These are phyloP conservation scores for Elsinoe necatrix DNA, from an alignment of 2,329 filamentous ascomycete genomes.

Conservation along the genomic window DNA sequence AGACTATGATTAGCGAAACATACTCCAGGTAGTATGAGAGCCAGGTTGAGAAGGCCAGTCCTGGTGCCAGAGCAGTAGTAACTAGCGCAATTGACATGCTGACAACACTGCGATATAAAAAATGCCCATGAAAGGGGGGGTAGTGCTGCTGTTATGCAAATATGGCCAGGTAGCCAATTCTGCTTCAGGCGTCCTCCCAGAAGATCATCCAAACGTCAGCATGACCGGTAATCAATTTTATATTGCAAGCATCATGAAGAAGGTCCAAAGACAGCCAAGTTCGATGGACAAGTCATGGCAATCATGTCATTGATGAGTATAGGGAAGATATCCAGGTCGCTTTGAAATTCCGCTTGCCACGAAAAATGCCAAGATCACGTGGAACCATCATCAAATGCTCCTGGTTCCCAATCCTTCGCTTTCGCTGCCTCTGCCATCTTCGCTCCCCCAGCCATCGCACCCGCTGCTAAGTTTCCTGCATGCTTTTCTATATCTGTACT, in stretches of 20 bases:
- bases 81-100: background rate
- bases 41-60: background rate
- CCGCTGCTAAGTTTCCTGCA: conserved; percentile 48
- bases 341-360: background rate
- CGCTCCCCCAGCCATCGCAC: conserved; percentile 23
- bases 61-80: background rate
- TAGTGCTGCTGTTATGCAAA: background rate
- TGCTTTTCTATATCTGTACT: conserved; percentile 57
- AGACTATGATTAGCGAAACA: background rate
- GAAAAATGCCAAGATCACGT: conserved; percentile 3
- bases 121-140: background rate
- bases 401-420: conserved; percentile 30
- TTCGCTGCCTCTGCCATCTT: conserved; percentile 21
- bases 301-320: background rate
- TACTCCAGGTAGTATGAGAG: background rate
- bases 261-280: no score
- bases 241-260: no score
- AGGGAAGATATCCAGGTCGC: background rate
- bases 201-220: background rate
- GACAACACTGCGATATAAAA: background rate
- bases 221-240: no score
- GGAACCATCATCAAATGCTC: conserved; percentile 26
- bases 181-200: background rate
- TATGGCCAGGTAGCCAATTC: background rate
- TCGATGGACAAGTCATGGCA: background rate